phyloP scores from a whole-genome alignment of 1,139 yeast genomes.

The Scheffersomyces quercinus region DNA sequence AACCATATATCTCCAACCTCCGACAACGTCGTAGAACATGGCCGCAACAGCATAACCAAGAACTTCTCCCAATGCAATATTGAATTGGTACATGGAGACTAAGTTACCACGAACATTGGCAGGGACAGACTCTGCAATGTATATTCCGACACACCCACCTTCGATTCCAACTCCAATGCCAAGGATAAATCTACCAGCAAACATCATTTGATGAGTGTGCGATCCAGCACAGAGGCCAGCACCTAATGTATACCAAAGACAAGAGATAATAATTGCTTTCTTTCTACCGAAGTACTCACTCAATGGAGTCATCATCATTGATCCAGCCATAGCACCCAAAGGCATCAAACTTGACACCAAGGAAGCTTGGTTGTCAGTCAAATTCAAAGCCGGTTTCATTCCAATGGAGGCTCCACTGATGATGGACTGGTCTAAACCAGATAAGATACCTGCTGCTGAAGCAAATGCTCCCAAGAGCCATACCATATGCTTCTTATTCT shows the following conservation, averaged over 20 bases:
- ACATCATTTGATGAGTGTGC: conserved; percentile 40
- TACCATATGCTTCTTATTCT: conserved; percentile 47
- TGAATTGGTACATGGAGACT: conserved; percentile 58
- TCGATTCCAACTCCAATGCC: conserved; percentile 64
- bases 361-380: conserved; percentile 37
- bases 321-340: conserved; percentile 57
- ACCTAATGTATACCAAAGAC: conserved; percentile 57
- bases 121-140: conserved; percentile 61
- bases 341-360: conserved; percentile 60
- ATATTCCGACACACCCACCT: conserved; percentile 61
- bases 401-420: conserved; percentile 60
- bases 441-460: conserved; percentile 58
- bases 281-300: conserved; percentile 56
- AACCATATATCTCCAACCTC: conserved; percentile 62
- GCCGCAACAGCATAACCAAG: conserved; percentile 59
- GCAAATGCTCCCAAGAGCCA: conserved; percentile 51
- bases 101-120: conserved; percentile 57
- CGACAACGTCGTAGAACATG: conserved; percentile 51
- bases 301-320: conserved; percentile 48
- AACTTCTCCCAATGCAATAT: conserved; percentile 60
- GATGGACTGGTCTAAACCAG: conserved; percentile 58
- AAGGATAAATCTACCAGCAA: conserved; percentile 50
- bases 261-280: conserved; percentile 50
- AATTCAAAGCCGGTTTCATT: conserved; percentile 38
- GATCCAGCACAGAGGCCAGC: conserved; percentile 57